phyloP scores from a whole-genome alignment of 169 alveolate species.

The Plasmodium knowlesi region DNA sequence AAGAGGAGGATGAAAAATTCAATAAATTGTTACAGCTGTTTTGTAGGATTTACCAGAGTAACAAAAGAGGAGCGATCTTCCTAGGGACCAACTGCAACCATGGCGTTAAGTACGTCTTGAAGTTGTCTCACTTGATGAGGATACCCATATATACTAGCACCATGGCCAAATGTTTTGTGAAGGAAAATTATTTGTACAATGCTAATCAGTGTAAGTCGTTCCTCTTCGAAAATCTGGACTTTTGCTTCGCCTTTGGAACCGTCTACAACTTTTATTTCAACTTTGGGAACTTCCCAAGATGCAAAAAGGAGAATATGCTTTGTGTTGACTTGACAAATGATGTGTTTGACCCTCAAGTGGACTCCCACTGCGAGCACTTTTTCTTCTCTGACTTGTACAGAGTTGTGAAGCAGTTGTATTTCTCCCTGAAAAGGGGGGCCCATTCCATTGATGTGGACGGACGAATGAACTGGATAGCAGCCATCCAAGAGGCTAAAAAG shows the following conservation, averaged over 20 bases:
- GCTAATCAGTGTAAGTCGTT: constrained; percentile 56
- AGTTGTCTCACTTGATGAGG: constrained; percentile 21
- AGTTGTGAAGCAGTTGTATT: constrained; percentile 37
- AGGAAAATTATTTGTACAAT: constrained; percentile 67
- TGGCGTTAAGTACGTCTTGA: constrained; percentile 53
- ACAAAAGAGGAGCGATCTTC: constrained; percentile 59
- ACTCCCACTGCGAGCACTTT: neutral
- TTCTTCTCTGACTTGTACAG: constrained; percentile 37
- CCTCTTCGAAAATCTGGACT: constrained; percentile 55
- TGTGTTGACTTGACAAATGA: constrained; percentile 51
- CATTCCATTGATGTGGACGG: neutral
- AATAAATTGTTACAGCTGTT: neutral
- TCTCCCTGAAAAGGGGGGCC: neutral
- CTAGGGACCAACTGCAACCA: constrained; percentile 55
- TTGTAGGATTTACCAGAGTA: constrained; percentile 11
- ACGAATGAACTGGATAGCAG: constrained; percentile 11
- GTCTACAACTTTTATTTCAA: constrained; percentile 64
- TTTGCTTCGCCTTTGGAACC: constrained; percentile 40
- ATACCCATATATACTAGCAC: constrained; percentile 60
- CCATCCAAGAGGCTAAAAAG: constrained; percentile 15
- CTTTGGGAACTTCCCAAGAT: constrained; percentile 51
- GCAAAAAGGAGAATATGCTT: constrained; percentile 50
- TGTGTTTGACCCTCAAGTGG: neutral
- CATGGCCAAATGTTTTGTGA: constrained; percentile 41
- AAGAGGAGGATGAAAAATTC: neutral